Evolutionary conservation across 2,329 filamentous ascomycete genomes (phyloP), one percentile per base, ranked within the genome.

Genomic region (Cylindrodendrum hubeiense): DNA sequence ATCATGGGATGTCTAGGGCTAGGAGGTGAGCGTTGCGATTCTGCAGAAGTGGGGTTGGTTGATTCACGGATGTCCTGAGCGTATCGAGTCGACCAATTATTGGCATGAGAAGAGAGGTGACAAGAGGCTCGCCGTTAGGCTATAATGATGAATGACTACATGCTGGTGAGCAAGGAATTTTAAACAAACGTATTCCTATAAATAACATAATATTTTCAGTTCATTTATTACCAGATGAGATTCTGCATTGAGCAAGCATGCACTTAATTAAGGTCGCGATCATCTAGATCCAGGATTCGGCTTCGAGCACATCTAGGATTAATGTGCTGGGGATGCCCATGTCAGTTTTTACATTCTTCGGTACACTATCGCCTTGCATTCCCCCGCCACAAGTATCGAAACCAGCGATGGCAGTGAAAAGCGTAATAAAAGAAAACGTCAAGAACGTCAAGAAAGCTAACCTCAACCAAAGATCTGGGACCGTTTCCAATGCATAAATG

Each of bases 1-100:
- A 9, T 78, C 84, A 0, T 84, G 79, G 78, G 78, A 85, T 52
- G 52, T 76, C 3, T 63, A 63, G 0, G 81, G 78, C 13, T 87
- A 84, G 85, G 85, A 86, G 67, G 74, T 82, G 0, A 84, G 79
- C 0, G 77, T 80, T 21, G 54, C 63, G 0, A 86, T 87, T 66
- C 67, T 82, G 7, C 71, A 74, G 33, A 85, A 84, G 65, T 86
- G 82, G 81, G 75, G 66, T 5, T 76, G 76, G 71, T 43, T 81
- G 28, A 34, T 83, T 1, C 65, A 60, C 2, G 80, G 77, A 0
- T 83, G 80, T 59, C 63, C 67, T 1, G 78, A 82, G 26, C 59
- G 81, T 3, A 57, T 82, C 10, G 65, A 74, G n/a, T 73, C 75
- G 28, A 79, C 78, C 10, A 80, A 80, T 68, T 65, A 70, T 37